Base-by-base conservation (phyloP, 345 rosid species). In the Xanthoceras sorbifolium region DNA sequence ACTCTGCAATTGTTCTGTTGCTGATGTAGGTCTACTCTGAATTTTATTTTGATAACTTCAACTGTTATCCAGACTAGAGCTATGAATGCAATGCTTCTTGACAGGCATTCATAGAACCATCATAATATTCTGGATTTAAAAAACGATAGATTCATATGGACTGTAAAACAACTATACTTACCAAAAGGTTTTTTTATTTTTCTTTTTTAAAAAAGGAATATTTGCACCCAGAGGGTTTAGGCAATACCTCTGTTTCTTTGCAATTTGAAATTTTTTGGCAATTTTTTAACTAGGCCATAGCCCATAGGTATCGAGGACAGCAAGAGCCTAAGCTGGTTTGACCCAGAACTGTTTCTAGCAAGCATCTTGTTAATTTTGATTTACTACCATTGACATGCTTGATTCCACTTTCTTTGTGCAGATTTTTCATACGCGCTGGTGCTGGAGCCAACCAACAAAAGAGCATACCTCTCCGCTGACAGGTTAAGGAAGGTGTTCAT, bases 391-490 rank as follows among this genome's bases (percentile, higher is more conserved):
- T 57, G 9, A 15, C 22, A 50, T 50, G 50, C 48, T 66, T 61
- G 44, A 64, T 71, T 67, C 34, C 10, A 55, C 65, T 59, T 75
- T 57, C 44, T 29, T 4, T 15, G 20, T 84, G 88, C 92, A 96
- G 99, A 96, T 87, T 96, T 93, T 79, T 77, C 48, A 59, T 81
- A 92, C 69, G 98, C 99, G 6, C 86, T 92, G 65, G 95, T 97
- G 69, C 91, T 97, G 25, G 99, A 97, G 83, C 99, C 99, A 69
- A 94, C 94, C 83, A 96, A 96, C 78, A 94, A 92, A 84, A 81
- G 97, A 82, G 99, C 98, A 32, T 67, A 95, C 36, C 46, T 81
- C 34, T 91, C 94, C 69, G 97, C 97, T 0, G 93, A 92, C 48
- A 87, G 94, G 85, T 82, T 96, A 64, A 82, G 90, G 85, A 92